Evolutionary conservation across 352 stramenopile genomes (phyloP).

Genomic region (Pythium apleroticum): DNA sequence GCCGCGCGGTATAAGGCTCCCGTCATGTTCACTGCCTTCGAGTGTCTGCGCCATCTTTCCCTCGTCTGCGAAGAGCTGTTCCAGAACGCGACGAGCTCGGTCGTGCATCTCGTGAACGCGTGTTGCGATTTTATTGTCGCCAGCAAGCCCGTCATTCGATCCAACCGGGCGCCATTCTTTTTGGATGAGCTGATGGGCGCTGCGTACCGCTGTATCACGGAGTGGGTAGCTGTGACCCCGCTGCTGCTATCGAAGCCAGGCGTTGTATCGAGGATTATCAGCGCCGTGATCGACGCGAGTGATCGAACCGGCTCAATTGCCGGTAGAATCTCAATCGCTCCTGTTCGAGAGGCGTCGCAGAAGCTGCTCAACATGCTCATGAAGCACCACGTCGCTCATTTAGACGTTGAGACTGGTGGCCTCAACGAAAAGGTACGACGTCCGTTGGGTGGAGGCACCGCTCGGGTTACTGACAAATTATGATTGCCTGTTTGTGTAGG

Average conservation of each 20-base stretch:
- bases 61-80: conserved; percentile 78
- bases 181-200: conserved; percentile 81
- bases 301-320: conserved; percentile 68
- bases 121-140: conserved; percentile 87
- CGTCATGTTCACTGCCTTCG: conserved; percentile 84
- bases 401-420: conserved; percentile 32
- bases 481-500: conserved; percentile 27
- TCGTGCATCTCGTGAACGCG: conserved; percentile 80
- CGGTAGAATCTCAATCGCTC: conserved; percentile 45
- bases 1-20: conserved; percentile 78
- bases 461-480: not conserved
- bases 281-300: conserved; percentile 75
- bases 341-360: conserved; percentile 71
- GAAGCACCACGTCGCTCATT: conserved; percentile 82
- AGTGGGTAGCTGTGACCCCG: conserved; percentile 80
- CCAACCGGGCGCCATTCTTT: conserved; percentile 75
- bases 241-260: conserved; percentile 71
- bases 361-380: conserved; percentile 86
- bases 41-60: conserved; percentile 81
- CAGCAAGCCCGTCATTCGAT: conserved; percentile 69
- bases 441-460: not conserved
- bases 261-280: conserved; percentile 80
- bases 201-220: conserved; percentile 80
- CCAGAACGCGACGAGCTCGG: conserved; percentile 70
- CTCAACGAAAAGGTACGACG: conserved; percentile 62